Percentiles rank a stretch among this genome's conserved stretches.
phyloP scores from a whole-genome alignment of 345 rosid species.

The Eucalyptus dawsonii region DNA sequence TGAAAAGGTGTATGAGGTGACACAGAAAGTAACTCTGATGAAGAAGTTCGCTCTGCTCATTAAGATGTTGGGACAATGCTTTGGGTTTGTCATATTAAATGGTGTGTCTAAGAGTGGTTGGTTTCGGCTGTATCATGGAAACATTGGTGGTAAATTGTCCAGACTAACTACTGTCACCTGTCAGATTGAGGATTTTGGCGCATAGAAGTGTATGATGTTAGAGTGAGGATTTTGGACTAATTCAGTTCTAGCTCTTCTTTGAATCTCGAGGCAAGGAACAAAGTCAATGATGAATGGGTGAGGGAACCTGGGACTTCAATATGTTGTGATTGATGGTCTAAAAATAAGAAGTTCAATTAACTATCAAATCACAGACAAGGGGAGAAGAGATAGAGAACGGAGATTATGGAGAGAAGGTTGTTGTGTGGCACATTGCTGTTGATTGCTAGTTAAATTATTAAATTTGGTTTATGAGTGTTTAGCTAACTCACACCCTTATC shows the following conservation, averaged over 20 bases:
- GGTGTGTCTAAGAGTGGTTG: neutral
- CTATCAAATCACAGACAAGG: neutral
- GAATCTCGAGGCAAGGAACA: neutral
- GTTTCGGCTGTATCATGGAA: neutral
- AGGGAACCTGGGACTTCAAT: neutral
- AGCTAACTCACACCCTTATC: neutral
- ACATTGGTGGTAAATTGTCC: neutral
- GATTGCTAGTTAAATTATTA: neutral
- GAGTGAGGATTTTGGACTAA: neutral
- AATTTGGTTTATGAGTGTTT: neutral
- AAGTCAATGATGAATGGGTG: neutral
- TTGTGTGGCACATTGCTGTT: neutral
- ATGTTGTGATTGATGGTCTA: neutral
- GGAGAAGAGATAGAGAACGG: neutral
- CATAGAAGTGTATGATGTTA: neutral
- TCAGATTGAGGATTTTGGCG: neutral
- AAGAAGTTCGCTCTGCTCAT: neutral
- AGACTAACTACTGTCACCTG: neutral
- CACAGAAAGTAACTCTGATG: neutral
- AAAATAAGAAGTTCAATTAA: neutral
- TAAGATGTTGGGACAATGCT: neutral
- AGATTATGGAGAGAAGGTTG: neutral
- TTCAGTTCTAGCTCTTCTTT: neutral
- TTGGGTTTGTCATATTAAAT: neutral
- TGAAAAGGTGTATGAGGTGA: neutral